Conservation (phyloP, 2,329 filamentous ascomycete species). For the Albophoma yamanashiensis region DNA sequence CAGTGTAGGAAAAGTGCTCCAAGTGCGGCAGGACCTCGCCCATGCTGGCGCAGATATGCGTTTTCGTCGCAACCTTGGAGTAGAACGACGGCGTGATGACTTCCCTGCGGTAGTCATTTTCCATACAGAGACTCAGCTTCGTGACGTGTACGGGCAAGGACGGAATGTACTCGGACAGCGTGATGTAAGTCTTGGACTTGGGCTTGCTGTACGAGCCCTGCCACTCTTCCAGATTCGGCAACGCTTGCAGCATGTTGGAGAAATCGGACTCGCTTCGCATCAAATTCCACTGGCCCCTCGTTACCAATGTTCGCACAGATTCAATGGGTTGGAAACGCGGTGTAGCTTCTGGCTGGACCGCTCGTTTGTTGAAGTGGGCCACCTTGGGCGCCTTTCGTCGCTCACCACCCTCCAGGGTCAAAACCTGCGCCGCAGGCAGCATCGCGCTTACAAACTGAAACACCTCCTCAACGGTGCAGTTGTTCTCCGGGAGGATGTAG, state of each 20-base stretch:
- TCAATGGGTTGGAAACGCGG: conserved; percentile 34
- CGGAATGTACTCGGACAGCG: conserved; percentile 53
- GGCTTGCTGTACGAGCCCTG: conserved; percentile 58
- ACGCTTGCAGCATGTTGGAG: conserved; percentile 44
- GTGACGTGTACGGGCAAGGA: conserved; percentile 46
- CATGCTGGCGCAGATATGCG: conserved; percentile 56
- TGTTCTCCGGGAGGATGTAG: conserved; percentile 51
- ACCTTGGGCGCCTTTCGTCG: conserved; percentile 65
- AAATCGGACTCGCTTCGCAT: conserved; percentile 56
- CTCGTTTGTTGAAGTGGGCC: conserved; percentile 18
- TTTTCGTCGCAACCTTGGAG: conserved; percentile 44
- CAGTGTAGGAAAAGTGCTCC: conserved; percentile 62
- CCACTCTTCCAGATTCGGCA: conserved; percentile 56
- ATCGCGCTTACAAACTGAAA: conserved; percentile 51
- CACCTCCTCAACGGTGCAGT: conserved; percentile 59
- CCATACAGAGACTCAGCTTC: conserved; percentile 56
- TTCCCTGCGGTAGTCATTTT: conserved; percentile 61
- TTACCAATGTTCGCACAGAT: conserved; percentile 56
- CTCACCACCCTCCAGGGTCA: conserved; percentile 69
- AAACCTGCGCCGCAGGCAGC: conserved; percentile 50
- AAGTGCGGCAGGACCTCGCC: conserved; percentile 50
- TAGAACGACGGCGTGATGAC: conserved; percentile 49
- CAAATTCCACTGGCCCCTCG: conserved; percentile 69
- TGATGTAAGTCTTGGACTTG: conserved; percentile 63
- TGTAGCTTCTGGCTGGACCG: conserved; percentile 11